Evolutionary conservation across 2,329 filamentous ascomycete genomes (phyloP), one percentile per base, ranked within the genome.

Genomic region (Fusarium acutatum): DNA sequence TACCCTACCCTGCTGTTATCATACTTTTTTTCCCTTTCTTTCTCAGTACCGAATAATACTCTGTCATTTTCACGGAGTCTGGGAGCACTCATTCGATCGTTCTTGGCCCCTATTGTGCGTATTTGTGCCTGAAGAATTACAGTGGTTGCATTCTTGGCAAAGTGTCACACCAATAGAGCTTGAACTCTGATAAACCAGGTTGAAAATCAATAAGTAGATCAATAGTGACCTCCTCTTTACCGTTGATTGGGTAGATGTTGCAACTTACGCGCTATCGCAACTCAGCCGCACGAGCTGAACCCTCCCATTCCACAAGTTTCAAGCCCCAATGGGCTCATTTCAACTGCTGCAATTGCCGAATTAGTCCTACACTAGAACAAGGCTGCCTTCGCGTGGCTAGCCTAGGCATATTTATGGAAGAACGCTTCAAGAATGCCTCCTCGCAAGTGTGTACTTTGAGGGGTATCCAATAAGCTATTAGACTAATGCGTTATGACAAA

Each of bases 251-350:
- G 22, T 2, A 2, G 22, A 28, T 28, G 34, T 18, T 40, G 11
- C 34, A n/a, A 38, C 20, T 28, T 54, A 13, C 50, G 18, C 34
- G 14, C 50, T n/a, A 54, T 28, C 34, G 14, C 8, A 43, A n/a
- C 52, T 56, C 52, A 56, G 52, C 52, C 52, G 52, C 37, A 56
- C 26, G 35, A 56, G 52, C 52, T 56, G 52, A 56, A 43, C 35
- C 37, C 24, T 54, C 17, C 12, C 12, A 17, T 28, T 40, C 6
- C 22, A 7, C 50, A 54, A 40, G 34, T 40, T 22, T 28, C 34
- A 40, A 1, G 24, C 14, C 20, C 32, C 18, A 40, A 54, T 40
- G 50, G 50, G 50, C 24, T 54, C 24, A 40, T 54, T 40, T 6
- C 10, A 54, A 28, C 34, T n/a, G n/a, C 5, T 56, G 3, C 35